A percentile compares a stretch with the other conserved stretches of the same genome.
These are phyloP conservation scores for Niveomyces coronatus DNA, from an alignment of 2,329 filamentous ascomycete species.

Conservation along the genomic window DNA sequence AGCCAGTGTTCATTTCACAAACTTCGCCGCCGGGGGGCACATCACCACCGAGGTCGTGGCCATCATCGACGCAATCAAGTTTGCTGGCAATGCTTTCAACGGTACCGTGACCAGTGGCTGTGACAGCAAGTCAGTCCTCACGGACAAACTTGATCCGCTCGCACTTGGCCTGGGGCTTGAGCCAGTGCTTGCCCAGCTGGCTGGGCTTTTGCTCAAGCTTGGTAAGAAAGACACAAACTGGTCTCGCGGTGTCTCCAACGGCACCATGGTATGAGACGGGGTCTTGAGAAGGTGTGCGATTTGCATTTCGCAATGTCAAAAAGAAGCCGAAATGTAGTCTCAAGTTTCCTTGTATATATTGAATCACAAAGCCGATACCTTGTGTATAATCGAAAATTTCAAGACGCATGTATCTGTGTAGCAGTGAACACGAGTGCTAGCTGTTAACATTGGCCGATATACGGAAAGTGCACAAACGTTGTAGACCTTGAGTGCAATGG, in stretches of 20 bases:
- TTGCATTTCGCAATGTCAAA: background rate
- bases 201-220: background rate
- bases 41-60: constrained; percentile 6
- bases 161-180: constrained; percentile 8
- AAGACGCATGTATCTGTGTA: too few relatives aligned
- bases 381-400: too few relatives aligned
- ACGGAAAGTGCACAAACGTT: too few relatives aligned
- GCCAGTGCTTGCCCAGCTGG: constrained; percentile 1
- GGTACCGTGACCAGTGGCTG: constrained; percentile 5
- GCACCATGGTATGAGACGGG: background rate
- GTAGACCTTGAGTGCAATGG: too few relatives aligned
- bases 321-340: background rate
- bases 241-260: background rate
- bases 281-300: background rate
- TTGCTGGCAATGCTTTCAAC: constrained; percentile 6
- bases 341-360: too few relatives aligned
- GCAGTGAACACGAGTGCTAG: too few relatives aligned
- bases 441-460: too few relatives aligned
- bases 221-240: constrained; percentile 7
- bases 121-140: background rate
- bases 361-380: too few relatives aligned
- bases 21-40: constrained; percentile 6
- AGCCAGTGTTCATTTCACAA: constrained; percentile 6
- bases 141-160: constrained; percentile 4
- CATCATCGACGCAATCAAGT: constrained; percentile 1